Conservation (phyloP, 129 eudicot genomes). For the Chrysanthemum makinoi region DNA sequence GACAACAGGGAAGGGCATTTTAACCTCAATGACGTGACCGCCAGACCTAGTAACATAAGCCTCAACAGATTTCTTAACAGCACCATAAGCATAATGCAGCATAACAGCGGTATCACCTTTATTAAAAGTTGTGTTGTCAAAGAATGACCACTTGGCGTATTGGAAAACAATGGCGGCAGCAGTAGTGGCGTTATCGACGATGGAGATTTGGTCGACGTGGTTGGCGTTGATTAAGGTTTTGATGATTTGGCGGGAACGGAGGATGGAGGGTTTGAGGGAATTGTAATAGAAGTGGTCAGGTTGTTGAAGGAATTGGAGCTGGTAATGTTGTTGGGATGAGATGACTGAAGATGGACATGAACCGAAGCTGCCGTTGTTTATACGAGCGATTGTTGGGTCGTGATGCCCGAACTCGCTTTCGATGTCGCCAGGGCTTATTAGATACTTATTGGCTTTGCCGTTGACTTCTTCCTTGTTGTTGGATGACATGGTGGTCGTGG, state of each 20-base stretch:
- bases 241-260: slow-evolving; percentile 52
- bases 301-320: slow-evolving; percentile 65
- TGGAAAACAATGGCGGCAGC: slow-evolving; percentile 86
- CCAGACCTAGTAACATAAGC: slow-evolving; percentile 84
- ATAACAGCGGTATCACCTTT: slow-evolving; percentile 74
- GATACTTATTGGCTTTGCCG: neutral
- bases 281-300: slow-evolving; percentile 78
- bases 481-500: no score
- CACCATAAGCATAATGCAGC: slow-evolving; percentile 89
- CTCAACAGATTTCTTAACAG: slow-evolving; percentile 85
- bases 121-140: slow-evolving; percentile 29
- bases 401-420: slow-evolving; percentile 77
- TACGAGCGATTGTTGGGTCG: slow-evolving; percentile 62
- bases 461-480: no score
- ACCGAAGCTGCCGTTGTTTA: slow-evolving; percentile 98
- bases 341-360: slow-evolving; percentile 68
- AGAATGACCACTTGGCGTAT: slow-evolving; percentile 59
- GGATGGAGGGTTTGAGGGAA: slow-evolving; percentile 57
- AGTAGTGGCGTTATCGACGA: slow-evolving; percentile 95
- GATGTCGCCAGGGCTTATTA: slow-evolving; percentile 30
- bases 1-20: slow-evolving; percentile 65
- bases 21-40: slow-evolving; percentile 71
- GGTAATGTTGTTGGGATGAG: slow-evolving; percentile 61
- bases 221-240: slow-evolving; percentile 67
- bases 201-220: slow-evolving; percentile 65